Conservation (phyloP, 192 early-diverging fungal genomes). For the Coemansia umbellata region DNA sequence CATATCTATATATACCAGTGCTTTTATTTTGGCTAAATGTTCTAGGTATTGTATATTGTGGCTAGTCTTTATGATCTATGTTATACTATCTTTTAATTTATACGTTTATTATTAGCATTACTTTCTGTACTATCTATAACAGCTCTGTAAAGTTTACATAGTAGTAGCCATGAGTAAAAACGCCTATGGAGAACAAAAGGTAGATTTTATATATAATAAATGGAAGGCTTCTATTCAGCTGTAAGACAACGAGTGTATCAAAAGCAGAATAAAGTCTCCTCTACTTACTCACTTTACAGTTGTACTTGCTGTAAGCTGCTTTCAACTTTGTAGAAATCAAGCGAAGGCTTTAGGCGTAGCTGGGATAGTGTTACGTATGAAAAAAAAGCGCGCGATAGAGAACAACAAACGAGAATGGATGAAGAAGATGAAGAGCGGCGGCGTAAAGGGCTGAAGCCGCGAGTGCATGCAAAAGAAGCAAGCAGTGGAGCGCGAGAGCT, state of each 20-base stretch:
- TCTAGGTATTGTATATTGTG: no score
- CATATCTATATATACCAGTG: no score
- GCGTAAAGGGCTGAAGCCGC: slow-evolving; percentile 50
- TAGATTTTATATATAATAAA: not conserved
- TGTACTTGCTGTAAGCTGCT: no score
- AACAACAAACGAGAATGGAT: slow-evolving; percentile 37
- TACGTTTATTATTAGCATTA: no score
- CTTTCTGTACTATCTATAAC: no score
- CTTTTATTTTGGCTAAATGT: no score
- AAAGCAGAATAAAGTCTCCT: no score
- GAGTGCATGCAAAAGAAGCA: slow-evolving; percentile 2
- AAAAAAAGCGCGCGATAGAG: slow-evolving; percentile 62
- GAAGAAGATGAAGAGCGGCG: slow-evolving; percentile 56
- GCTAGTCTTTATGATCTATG: no score
- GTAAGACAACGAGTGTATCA: no score
- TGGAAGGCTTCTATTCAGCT: not conserved
- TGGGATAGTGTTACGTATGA: slow-evolving; percentile 75
- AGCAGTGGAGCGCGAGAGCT: slow-evolving; percentile 37
- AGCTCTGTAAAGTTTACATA: no score
- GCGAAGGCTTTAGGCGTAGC: slow-evolving; percentile 29
- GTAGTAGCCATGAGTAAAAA: not conserved
- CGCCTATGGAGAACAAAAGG: slow-evolving; percentile 9
- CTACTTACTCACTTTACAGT: no score
- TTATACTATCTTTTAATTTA: no score
- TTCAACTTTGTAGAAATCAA: not conserved